Percentiles rank a stretch among this genome's conserved stretches.
phyloP scores from a whole-genome alignment of 495 filamentous ascomycete genomes.

The Lophiostoma macrostomum region DNA sequence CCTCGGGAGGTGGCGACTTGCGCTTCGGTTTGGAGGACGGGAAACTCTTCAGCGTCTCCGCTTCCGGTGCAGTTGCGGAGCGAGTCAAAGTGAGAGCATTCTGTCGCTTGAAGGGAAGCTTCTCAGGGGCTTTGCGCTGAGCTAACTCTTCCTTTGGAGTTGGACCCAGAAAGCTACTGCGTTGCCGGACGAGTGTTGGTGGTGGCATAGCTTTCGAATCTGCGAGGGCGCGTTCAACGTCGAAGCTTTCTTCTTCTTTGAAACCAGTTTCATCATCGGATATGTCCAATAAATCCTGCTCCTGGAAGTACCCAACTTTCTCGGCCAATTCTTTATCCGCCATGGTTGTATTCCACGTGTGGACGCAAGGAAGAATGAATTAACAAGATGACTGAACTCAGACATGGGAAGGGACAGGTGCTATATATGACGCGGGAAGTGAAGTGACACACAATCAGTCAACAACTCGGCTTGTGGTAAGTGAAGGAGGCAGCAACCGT shows the following conservation, averaged over 20 bases:
- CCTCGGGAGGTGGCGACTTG: neutral
- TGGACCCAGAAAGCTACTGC: slow-evolving; percentile 22
- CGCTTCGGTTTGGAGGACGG: slow-evolving; percentile 4
- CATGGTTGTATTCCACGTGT: no score
- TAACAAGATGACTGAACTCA: no score
- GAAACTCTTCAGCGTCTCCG: slow-evolving; percentile 1
- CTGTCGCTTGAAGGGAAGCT: neutral
- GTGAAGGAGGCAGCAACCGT: no score
- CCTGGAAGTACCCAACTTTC: slow-evolving; percentile 48
- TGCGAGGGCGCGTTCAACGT: slow-evolving; percentile 17
- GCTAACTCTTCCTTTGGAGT: slow-evolving; percentile 18
- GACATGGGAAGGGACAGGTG: no score
- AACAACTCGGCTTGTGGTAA: no score
- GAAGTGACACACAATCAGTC: no score
- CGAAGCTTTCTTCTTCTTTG: slow-evolving; percentile 30
- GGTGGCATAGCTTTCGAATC: slow-evolving; percentile 17
- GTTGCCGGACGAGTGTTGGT: slow-evolving; percentile 10
- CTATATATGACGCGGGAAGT: no score
- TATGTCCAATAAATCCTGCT: slow-evolving; percentile 48
- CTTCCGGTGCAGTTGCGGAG: slow-evolving; percentile 11
- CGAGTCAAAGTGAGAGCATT: neutral
- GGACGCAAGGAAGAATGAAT: no score
- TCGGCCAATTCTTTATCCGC: slow-evolving; percentile 27
- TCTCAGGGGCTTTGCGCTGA: slow-evolving; percentile 6
- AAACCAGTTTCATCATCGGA: slow-evolving; percentile 38